Conservation (phyloP, 139 green algal species). For the Chlamydomonas sphaeroides region DNA sequence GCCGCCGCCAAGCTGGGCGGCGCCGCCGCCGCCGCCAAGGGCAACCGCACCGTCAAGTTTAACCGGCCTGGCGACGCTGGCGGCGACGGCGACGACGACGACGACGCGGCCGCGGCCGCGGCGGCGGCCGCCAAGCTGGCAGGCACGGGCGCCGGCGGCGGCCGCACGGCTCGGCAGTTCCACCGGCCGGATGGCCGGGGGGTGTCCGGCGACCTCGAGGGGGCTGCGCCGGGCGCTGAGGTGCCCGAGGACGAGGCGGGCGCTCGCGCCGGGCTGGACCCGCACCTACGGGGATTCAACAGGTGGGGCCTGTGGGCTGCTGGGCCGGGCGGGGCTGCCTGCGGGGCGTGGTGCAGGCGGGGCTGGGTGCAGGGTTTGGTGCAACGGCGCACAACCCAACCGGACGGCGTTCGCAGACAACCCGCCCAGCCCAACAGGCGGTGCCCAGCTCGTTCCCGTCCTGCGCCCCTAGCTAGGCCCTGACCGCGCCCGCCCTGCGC, state of each 20-base stretch:
- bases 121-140: background rate
- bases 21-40: background rate
- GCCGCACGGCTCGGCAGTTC: background rate
- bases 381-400: too few relatives aligned
- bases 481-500: too few relatives aligned
- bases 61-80: background rate
- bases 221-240: background rate
- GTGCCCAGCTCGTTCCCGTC: too few relatives aligned
- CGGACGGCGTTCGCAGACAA: too few relatives aligned
- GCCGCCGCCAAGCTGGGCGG: conserved; percentile 6
- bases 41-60: background rate
- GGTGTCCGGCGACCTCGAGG: background rate
- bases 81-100: background rate
- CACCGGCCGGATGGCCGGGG: background rate
- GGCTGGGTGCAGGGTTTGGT: too few relatives aligned
- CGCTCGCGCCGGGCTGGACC: background rate
- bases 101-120: background rate
- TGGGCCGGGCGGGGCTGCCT: too few relatives aligned
- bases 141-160: background rate
- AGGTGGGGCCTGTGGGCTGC: too few relatives aligned
- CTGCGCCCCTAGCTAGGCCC: too few relatives aligned
- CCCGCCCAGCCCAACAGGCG: too few relatives aligned
- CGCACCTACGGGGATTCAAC: conserved; percentile 32
- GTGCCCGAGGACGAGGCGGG: background rate
- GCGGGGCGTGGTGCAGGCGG: too few relatives aligned